A percentile compares a stretch with the other conserved stretches of the same genome.
phyloP scores from a whole-genome alignment of 768 basidiomycete genomes.

The Tricholoma matsutake region DNA sequence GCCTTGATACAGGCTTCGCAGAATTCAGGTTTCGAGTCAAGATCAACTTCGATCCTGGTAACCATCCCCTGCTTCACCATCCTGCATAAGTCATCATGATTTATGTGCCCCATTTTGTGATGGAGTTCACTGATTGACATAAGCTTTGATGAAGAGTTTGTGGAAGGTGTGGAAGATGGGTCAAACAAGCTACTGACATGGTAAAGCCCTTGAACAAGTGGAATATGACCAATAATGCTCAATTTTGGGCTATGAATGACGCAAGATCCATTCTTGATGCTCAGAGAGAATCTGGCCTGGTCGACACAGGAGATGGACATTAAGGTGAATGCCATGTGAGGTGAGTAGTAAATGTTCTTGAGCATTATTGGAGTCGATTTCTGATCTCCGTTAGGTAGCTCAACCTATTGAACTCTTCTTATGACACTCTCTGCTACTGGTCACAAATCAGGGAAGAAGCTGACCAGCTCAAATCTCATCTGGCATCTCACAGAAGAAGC shows the following conservation, averaged over 20 bases:
- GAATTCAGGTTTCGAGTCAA: conserved; percentile 17
- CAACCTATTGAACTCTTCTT: too few species aligned
- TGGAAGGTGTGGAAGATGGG: conserved; percentile 6
- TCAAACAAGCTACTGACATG: conserved; percentile 9
- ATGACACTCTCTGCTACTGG: too few species aligned
- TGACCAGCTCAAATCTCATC: too few species aligned
- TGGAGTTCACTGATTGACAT: conserved; percentile 31
- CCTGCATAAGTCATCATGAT: conserved; percentile 17
- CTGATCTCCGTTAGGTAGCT: too few species aligned
- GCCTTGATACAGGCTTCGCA: conserved; percentile 24
- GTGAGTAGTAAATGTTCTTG: too few species aligned
- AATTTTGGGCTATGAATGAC: not conserved
- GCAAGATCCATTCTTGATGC: not conserved
- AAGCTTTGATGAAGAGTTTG: conserved; percentile 8
- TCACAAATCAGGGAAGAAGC: too few species aligned
- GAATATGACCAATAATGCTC: conserved; percentile 18
- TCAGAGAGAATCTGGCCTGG: conserved; percentile 8
- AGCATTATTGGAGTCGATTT: too few species aligned
- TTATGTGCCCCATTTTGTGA: not conserved
- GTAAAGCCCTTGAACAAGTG: conserved; percentile 24
- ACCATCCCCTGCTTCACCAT: conserved; percentile 28
- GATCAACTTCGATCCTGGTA: conserved; percentile 28
- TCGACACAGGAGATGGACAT: not conserved
- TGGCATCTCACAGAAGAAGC: too few species aligned
- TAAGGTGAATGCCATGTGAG: too few species aligned